Evolutionary conservation across 2,329 filamentous ascomycete species (phyloP), one percentile per base, ranked within the genome.

Genomic region (Colletotrichum sidae): DNA sequence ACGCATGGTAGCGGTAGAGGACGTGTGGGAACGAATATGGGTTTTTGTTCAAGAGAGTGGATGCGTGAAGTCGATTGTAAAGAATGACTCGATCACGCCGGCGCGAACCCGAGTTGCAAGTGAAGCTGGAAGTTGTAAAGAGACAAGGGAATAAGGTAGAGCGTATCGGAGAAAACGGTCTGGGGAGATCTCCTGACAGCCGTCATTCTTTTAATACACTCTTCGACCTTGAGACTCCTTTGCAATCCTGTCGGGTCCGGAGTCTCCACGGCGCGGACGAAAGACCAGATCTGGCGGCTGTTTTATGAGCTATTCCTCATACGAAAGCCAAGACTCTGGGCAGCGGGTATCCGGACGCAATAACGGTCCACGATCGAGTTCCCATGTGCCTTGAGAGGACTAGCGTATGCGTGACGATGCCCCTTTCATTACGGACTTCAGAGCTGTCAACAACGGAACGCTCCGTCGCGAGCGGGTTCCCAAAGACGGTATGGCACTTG

Each of bases 51-150:
- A 17, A 44, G 33, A 47, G 45, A 47, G 33, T 47, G 45, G 45
- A 47, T 47, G 45, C 45, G 17, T 47, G 33, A 4, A 33, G 25
- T 33, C 45, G 45, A 47, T 34, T 25, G 15, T 25, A 44, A 44
- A 13, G 42, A 44, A 15, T 44, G 42, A 44, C 42, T 44, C 42
- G 45, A 47, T 47, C 45, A 47, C 45, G 45, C 45, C 45, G 33
- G 45, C 45, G 45, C 17, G 45, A 47, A 47, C 11, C 17, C 8
- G 45, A 47, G n/a, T 47, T 47, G 45, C 33, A 11, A 17, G 6
- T 47, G 45, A 47, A 44, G 9, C 8, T 44, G 42, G 13, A n/a
- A 44, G 2, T 8, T 6, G 42, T n/a, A 15, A 47, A 12, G 10
- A 47, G 15, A 17, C 17, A 25, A n/a, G 3, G 15, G 4, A 47